Conservation (phyloP, 148 eudicot species). For the Amaranthus cruentus region DNA sequence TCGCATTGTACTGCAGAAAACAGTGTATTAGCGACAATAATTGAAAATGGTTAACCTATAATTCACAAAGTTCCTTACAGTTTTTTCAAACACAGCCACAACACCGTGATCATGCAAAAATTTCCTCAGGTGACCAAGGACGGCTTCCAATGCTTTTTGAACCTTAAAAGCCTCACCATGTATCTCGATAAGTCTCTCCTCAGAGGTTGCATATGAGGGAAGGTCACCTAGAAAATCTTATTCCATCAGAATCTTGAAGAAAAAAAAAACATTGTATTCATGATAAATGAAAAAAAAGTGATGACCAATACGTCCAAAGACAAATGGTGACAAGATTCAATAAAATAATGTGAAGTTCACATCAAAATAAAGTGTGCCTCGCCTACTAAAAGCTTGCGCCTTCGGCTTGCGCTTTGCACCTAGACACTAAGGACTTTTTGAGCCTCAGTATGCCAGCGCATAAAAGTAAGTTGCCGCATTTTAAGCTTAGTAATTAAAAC, state of each 20-base stretch:
- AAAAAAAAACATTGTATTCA: conserved; percentile 2
- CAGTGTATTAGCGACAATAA: conserved; percentile 10
- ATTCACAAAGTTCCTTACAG: conserved; percentile 39
- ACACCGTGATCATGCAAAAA: conserved; percentile 86
- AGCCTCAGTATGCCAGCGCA: no score
- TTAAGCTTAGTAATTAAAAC: no score
- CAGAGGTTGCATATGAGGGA: conserved; percentile 60
- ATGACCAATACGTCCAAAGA: background rate
- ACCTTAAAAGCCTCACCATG: conserved; percentile 90
- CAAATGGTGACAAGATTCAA: background rate
- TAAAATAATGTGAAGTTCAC: no score
- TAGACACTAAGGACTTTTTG: no score
- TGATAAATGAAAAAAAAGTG: background rate
- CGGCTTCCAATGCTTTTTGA: conserved; percentile 71
- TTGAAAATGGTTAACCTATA: conserved; percentile 1
- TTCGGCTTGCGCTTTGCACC: no score
- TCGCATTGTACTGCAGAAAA: conserved; percentile 30
- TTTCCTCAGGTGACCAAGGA: conserved; percentile 79
- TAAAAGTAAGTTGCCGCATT: no score
- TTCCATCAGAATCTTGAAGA: background rate
- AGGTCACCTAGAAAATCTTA: conserved; percentile 45
- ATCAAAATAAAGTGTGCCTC: no score
- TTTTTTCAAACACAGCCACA: conserved; percentile 78
- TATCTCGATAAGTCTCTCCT: conserved; percentile 81
- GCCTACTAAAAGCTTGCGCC: no score